Evolutionary conservation across 148 eudicot species (phyloP), one percentile per base, ranked within the genome.

Genomic region (Amaranthus palmeri): DNA sequence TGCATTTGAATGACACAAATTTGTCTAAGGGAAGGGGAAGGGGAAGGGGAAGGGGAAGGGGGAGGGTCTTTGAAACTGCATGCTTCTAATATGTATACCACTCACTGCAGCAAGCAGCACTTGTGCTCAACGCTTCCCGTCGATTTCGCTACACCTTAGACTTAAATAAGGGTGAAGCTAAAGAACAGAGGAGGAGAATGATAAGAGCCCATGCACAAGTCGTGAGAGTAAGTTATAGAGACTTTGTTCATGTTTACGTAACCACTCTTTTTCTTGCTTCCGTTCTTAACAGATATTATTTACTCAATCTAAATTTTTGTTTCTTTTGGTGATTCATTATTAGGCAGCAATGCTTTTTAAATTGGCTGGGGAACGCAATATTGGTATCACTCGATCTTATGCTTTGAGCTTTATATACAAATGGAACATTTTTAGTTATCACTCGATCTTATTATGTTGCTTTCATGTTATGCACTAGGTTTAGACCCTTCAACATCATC

Each of bases 131-230:
- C 87, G 98, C 98, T 70, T 84, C 96, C 25, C 90, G 98, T 42
- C 90, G 98, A 60, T 93, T 93, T 74, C 90, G 98, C 50, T 93
- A 93, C 63, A 93, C 98, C 9, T 75, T 93, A 53, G 98, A 93
- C 81, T 76, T 93, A 66, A 83, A 80, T 73, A 90, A 82, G 67
- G 87, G 83, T 63, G 95, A 90, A 61, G 92, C 88, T 79, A 83
- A 80, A 80, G 98, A 93, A 49, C 84, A 83, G 12, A 67, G 92
- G 67, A 88, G 95, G 49, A 76, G 95, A 72, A 83, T 93, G 90
- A 93, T 93, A 54, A 88, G 98, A 83, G 88, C 98, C 56, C 98
- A 93, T 79, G 98, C 98, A 10, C 98, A 90, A 90, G 98, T 93
- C 70, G 84, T 93, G 61, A 83, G 98, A 83, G 98, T 90, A 85